phyloP scores from a whole-genome alignment of 2,329 filamentous ascomycete species.

The Bipolaris victoriae region DNA sequence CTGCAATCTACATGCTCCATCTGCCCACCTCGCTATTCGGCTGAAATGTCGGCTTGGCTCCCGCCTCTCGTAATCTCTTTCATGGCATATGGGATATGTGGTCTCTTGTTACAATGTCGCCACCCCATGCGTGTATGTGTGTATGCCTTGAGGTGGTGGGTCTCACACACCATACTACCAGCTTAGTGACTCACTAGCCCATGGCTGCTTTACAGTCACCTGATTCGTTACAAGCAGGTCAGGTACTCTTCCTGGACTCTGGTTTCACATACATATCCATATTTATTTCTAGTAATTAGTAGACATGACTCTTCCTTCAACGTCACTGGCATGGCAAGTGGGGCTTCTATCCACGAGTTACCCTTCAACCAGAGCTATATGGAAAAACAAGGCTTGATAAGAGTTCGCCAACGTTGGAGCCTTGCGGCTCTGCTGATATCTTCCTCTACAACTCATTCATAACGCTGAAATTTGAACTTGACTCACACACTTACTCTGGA shows the following conservation, averaged over 20 bases:
- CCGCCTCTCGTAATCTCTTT: not conserved
- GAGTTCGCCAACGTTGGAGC: not conserved
- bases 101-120: not conserved
- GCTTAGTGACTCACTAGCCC: conserved; percentile 3
- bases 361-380: not conserved
- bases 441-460: not conserved
- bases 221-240: not conserved
- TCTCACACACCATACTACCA: not conserved
- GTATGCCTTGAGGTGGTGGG: not conserved
- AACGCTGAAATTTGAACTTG: not conserved
- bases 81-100: not conserved
- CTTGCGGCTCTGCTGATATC: not conserved
- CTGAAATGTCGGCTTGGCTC: not conserved
- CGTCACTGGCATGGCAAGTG: not conserved
- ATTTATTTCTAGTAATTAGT: not conserved
- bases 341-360: not conserved
- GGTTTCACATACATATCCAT: not conserved
- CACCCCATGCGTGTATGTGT: not conserved
- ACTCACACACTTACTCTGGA: not conserved
- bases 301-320: no score
- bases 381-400: not conserved
- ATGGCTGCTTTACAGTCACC: not conserved
- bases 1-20: not conserved
- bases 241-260: not conserved
- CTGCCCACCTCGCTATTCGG: not conserved